Evolutionary conservation across 306 rosid genomes (phyloP), one percentile per base, ranked within the genome.

Genomic region (Dryas octopetala): DNA sequence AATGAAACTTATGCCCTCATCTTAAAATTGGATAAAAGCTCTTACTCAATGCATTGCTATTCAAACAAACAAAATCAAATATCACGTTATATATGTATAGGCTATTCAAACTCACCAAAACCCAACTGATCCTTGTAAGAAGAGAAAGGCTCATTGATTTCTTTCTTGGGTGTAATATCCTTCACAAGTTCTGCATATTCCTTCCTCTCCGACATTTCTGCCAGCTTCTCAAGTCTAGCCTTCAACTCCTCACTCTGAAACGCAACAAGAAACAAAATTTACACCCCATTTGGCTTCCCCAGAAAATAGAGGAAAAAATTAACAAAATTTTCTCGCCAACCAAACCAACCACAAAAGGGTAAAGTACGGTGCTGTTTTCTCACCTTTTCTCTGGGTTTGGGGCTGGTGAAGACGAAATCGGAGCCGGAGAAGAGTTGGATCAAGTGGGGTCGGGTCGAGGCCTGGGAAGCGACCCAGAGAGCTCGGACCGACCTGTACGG

Each of bases 61-160:
- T 62, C 40, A 54, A 8, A 32, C 38, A 73, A 45, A 58, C 10
- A n/a, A 63, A 71, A n/a, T 41, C n/a, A 66, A 76, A 54, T 46
- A 11, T 23, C 26, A 46, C n/a, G 38, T n/a, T 3, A 48, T 12
- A 50, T 11, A 47, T 14, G 26, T 53, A 48, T 49, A 62, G 59
- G 52, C 6, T 19, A 11, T 54, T 59, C n/a, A 54, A 78, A 50
- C 71, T 72, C 77, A 93, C 96, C 96, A 48, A 91, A 89, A 52
- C 97, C 97, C 38, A 93, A 74, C 67, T 89, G 96, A 82, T 91
- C 98, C 82, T 91, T 94, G 89, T 91, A 93, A 73, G 94, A 89
- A 62, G 98, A 93, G 83, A 93, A 93, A 16, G 96, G 97, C 71
- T 93, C 97, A 2, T 71, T 62, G n/a, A 26, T 60, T 41, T 78